A percentile compares a stretch with the other conserved stretches of the same genome.
phyloP scores from a whole-genome alignment of 2,329 filamentous ascomycete species.

The Aspergillus aculeatus region DNA sequence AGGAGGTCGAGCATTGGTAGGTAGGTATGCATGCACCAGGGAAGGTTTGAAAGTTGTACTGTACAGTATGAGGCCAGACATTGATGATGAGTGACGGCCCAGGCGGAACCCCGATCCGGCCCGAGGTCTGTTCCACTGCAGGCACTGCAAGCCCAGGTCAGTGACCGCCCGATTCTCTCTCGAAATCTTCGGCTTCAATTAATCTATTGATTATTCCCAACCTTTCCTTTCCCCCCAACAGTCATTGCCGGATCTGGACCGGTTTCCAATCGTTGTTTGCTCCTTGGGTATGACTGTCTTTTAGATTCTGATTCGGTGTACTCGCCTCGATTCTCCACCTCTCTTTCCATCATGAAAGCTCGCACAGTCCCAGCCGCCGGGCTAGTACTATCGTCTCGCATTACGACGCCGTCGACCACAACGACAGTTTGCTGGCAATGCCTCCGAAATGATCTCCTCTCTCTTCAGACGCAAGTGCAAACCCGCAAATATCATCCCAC shows the following conservation, averaged over 20 bases:
- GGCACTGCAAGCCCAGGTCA: not conserved
- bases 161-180: not conserved
- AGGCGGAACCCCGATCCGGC: constrained; percentile 4
- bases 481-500: constrained; percentile 42
- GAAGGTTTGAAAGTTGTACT: too few species aligned
- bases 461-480: constrained; percentile 25
- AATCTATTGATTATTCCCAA: not conserved
- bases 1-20: not conserved
- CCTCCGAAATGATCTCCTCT: constrained; percentile 36
- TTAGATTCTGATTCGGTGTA: not conserved
- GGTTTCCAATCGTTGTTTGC: constrained; percentile 1
- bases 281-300: constrained; percentile 6
- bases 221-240: not conserved
- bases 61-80: too few species aligned
- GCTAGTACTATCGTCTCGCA: constrained; percentile 35
- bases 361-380: constrained; percentile 38
- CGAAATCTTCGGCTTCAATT: constrained; percentile 9
- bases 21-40: not conserved
- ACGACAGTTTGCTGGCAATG: constrained; percentile 42
- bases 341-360: constrained; percentile 38
- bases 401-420: constrained; percentile 23
- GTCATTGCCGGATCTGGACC: constrained; percentile 4
- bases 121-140: not conserved
- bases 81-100: not conserved
- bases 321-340: not conserved